A percentile compares a stretch with the other conserved stretches of the same genome.
These are phyloP conservation scores for Toxoplasma gondii DNA, from an alignment of 169 alveolate species.

Conservation along the genomic window DNA sequence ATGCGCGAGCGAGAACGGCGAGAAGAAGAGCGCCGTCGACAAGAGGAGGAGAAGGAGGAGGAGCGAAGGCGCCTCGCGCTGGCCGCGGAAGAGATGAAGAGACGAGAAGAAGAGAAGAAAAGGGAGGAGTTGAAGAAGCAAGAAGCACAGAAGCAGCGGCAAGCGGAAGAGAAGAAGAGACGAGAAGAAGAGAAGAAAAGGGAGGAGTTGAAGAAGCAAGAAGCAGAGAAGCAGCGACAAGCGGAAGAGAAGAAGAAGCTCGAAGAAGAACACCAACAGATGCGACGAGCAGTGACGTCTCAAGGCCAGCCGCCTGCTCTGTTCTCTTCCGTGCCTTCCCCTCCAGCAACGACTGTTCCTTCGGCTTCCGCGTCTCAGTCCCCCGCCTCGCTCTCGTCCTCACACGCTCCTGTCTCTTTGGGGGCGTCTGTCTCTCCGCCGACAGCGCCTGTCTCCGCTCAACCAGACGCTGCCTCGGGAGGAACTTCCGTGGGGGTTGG, in stretches of 20 bases:
- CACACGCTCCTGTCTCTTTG: neutral
- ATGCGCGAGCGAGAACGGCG: slow-evolving; percentile 4
- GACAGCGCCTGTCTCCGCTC: neutral
- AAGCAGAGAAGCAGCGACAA: neutral
- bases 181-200: neutral
- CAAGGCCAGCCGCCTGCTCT: neutral
- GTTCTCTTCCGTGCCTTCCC: neutral
- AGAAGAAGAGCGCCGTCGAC: neutral
- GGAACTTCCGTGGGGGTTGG: neutral
- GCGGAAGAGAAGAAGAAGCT: neutral
- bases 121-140: neutral
- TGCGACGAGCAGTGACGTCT: neutral
- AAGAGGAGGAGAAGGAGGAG: neutral
- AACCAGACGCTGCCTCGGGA: neutral
- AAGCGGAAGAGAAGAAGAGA: neutral
- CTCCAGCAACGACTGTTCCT: neutral
- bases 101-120: slow-evolving; percentile 6
- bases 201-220: neutral
- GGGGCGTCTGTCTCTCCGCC: neutral
- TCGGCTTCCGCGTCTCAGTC: neutral
- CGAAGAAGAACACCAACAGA: neutral
- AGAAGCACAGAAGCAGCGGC: neutral
- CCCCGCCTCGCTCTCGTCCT: neutral
- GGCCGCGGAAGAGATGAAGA: neutral
- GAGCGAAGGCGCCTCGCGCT: neutral